Conservation (phyloP, 2,329 filamentous ascomycete species). For the Penicillium sp. region DNA sequence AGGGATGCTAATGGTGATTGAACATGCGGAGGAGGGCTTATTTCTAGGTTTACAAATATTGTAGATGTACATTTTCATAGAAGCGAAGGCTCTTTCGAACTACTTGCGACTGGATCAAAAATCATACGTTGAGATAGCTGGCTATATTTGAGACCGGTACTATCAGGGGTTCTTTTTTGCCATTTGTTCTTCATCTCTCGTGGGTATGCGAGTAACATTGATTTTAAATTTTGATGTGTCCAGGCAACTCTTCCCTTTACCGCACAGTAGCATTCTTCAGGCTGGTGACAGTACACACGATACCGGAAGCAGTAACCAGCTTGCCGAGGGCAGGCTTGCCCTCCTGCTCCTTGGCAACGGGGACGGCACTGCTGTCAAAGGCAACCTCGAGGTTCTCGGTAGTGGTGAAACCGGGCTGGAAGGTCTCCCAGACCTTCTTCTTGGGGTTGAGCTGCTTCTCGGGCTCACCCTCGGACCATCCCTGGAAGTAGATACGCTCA, state of each 20-base stretch:
- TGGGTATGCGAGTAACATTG: constrained; percentile 28
- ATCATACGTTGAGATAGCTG: neutral
- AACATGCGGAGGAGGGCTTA: neutral
- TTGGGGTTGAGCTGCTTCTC: constrained; percentile 96
- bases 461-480: constrained; percentile 83
- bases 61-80: constrained; percentile 16
- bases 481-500: constrained; percentile 90
- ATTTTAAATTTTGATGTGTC: constrained; percentile 11
- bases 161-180: constrained; percentile 17
- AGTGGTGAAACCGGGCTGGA: constrained; percentile 95
- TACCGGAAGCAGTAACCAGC: constrained; percentile 77
- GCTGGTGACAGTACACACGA: constrained; percentile 80
- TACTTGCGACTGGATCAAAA: neutral
- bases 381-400: constrained; percentile 79
- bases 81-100: neutral
- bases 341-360: constrained; percentile 72
- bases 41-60: neutral
- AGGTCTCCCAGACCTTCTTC: constrained; percentile 98
- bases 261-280: constrained; percentile 82
- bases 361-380: constrained; percentile 80
- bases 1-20: neutral
- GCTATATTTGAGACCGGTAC: constrained; percentile 3
- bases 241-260: constrained; percentile 55
- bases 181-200: constrained; percentile 30
- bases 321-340: constrained; percentile 61